phyloP scores from a whole-genome alignment of 1,139 yeast genomes.

The Yamadazyma aaseri region DNA sequence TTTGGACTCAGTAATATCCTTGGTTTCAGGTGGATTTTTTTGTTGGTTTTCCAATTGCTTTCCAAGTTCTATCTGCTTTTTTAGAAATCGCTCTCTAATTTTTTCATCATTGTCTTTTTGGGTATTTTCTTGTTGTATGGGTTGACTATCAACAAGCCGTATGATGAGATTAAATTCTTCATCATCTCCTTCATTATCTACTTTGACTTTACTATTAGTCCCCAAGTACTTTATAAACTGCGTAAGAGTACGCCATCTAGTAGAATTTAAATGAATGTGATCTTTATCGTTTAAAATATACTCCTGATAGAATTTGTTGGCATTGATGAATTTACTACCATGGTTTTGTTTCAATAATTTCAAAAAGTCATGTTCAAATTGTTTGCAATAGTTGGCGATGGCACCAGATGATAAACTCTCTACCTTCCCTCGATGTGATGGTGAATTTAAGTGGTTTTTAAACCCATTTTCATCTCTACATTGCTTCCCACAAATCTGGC shows the following conservation, averaged over 20 bases:
- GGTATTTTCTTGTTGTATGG: conserved; percentile 43
- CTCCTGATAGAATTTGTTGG: conserved; percentile 88
- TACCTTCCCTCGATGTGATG: conserved; percentile 66
- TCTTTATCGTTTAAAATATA: conserved; percentile 70
- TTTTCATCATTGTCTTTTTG: conserved; percentile 14
- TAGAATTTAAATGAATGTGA: conserved; percentile 89
- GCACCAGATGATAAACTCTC: conserved; percentile 11
- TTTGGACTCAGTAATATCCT: conserved; percentile 1
- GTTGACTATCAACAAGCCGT: conserved; percentile 26
- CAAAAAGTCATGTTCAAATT: conserved; percentile 68
- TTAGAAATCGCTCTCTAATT: conserved; percentile 34
- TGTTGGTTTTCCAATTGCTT: conserved; percentile 7
- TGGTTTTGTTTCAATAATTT: conserved; percentile 61
- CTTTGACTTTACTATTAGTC: conserved; percentile 55
- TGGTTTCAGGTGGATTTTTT: conserved; percentile 3
- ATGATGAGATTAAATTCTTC: conserved; percentile 41
- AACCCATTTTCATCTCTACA: conserved; percentile 96
- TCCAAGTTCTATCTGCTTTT: conserved; percentile 55
- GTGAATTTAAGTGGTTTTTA: conserved; percentile 78
- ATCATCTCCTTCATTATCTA: conserved; percentile 37
- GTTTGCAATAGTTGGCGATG: conserved; percentile 49
- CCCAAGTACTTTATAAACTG: conserved; percentile 69
- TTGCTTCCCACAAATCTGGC: conserved; percentile 90
- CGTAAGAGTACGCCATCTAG: conserved; percentile 72
- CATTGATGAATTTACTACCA: conserved; percentile 78